Base-by-base conservation (phyloP, 768 basidiomycete species). In the Pleurotus tuber-regium region DNA sequence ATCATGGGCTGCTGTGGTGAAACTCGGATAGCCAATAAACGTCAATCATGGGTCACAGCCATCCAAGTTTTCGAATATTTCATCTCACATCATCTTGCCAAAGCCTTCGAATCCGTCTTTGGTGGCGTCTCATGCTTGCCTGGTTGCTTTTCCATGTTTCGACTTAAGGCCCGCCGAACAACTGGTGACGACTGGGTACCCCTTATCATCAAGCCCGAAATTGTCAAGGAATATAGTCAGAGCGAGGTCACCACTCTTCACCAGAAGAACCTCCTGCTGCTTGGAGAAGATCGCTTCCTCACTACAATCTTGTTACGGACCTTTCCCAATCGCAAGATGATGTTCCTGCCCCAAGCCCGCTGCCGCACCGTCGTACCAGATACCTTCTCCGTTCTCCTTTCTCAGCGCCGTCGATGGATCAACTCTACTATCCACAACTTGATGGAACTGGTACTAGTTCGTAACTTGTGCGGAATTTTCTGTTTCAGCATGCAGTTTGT, bases 401-500 rank as follows among this genome's bases (percentile, higher is more conserved):
- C 97, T 1, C 97, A 99, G 66, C 92, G 97, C 26, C 86, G 97
- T 16, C 87, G 97, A 51, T 99, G 97, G 97, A 98, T 99, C 73
- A 98, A 98, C 69, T 98, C 96, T 12, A 98, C 97, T 0, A 91
- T 99, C 44, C 97, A 98, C 75, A 98, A 99, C 67, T 83, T 99
- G 44, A 98, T 98, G 94, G 97, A 99, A 67, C 87, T 99, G 31
- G 92, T 98, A 29, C 84, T 92, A 54, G 97, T 99, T 33, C 91
- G 90, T 58, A 93, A 99, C 64, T 80, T 98, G 12, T 98, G 97
- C 68, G 97, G 97, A 29, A 98, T 96, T 25, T 99, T 99, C 71
- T 99, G 97, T 76, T 98, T 98, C 73, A 97, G 93, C 70, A 98
- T 98, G 95, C 97, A 98, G 66, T 98, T 98, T 68, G 86, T 98